These are phyloP conservation scores for Paramecium biaurelia DNA, from an alignment of 73 alveolate species.

Conservation along the genomic window DNA sequence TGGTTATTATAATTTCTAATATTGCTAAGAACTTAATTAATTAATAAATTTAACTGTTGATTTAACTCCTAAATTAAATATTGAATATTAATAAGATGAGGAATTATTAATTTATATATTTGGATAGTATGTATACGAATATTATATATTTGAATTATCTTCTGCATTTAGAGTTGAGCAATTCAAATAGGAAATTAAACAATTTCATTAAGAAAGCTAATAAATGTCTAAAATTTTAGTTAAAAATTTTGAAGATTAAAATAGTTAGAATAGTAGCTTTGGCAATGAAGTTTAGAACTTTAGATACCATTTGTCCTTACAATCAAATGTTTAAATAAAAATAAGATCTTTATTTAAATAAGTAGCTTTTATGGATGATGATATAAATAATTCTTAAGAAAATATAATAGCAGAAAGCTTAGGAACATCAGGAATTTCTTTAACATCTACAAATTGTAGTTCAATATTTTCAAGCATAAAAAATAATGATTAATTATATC, in stretches of 20 bases:
- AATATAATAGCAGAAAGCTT: not conserved
- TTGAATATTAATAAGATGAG: not conserved
- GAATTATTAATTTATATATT: not conserved
- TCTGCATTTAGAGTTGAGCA: not conserved
- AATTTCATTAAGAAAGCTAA: not conserved
- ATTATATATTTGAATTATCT: not conserved
- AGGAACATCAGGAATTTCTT: not conserved
- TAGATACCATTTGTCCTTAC: not conserved
- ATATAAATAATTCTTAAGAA: not conserved
- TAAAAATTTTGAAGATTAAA: not conserved
- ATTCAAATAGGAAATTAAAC: not conserved
- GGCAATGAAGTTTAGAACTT: not conserved
- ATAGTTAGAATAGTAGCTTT: not conserved
- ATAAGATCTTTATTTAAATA: not conserved
- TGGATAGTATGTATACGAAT: not conserved
- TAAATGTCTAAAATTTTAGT: not conserved
- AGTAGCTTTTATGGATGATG: not conserved
- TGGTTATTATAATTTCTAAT: not conserved
- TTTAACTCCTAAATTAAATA: not conserved
- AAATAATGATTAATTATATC: not conserved
- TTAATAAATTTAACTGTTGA: not conserved
- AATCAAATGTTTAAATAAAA: not conserved
- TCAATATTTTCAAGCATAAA: not conserved
- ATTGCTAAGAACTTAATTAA: not conserved
- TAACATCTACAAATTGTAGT: slow-evolving; percentile 1